Percentiles rank a stretch among this genome's conserved stretches.
Conservation (phyloP, 768 basidiomycete species). For the Steccherinum ochraceum region DNA sequence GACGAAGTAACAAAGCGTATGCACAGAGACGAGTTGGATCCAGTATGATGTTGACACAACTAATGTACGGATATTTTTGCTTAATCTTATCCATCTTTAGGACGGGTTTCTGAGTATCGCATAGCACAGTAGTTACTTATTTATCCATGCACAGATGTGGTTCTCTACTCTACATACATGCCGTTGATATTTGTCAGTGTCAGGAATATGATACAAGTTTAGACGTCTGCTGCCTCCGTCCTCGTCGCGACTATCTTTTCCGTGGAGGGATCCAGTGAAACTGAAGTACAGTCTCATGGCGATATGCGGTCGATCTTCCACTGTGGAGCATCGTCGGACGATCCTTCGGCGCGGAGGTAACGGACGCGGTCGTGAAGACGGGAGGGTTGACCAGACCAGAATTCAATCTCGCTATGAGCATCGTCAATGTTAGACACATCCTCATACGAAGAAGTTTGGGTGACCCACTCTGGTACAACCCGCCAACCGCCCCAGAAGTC, state of each 20-base stretch:
- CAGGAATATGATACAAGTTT: not conserved
- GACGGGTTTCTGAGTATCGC: not conserved
- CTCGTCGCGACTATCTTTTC: no score
- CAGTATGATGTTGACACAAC: not conserved
- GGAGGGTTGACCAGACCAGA: slow-evolving; percentile 96
- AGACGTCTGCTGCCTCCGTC: not conserved
- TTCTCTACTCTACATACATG: no score
- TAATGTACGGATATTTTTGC: not conserved
- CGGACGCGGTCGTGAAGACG: slow-evolving; percentile 87
- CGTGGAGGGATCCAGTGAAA: not conserved
- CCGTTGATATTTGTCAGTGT: not conserved
- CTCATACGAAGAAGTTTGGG: slow-evolving; percentile 3
- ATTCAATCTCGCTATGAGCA: slow-evolving; percentile 81
- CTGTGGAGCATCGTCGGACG: slow-evolving; percentile 39
- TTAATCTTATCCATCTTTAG: not conserved
- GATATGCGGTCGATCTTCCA: slow-evolving; percentile 83
- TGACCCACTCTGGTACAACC: slow-evolving; percentile 77
- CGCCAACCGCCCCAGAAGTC: slow-evolving; percentile 98
- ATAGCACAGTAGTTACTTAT: no score
- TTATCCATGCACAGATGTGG: not conserved
- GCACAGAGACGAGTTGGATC: not conserved
- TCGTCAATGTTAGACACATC: not conserved
- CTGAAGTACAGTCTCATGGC: slow-evolving; percentile 37
- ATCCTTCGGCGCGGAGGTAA: slow-evolving; percentile 52
- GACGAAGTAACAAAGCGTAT: not conserved